Evolutionary conservation across 2,329 filamentous ascomycete species (phyloP).

Genomic region (Lachnellula occidentalis): DNA sequence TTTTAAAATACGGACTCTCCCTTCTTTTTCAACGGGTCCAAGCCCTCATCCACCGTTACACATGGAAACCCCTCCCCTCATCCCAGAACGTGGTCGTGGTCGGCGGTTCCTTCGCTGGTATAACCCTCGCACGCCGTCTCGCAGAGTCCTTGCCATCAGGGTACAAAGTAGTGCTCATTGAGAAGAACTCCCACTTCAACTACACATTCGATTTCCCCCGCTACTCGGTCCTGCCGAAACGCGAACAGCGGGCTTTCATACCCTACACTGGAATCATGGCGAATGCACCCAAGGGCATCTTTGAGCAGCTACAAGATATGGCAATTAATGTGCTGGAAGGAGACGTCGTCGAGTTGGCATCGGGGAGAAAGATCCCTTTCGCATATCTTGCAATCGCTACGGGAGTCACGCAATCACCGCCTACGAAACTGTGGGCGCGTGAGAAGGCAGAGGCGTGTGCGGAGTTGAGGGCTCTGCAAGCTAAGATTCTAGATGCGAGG

Average conservation of each 20-base stretch:
- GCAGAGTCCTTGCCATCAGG: conserved; percentile 37
- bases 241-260: conserved; percentile 45
- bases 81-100: conserved; percentile 36
- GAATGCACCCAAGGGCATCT: conserved; percentile 30
- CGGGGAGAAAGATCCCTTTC: conserved; percentile 34
- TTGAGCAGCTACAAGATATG: conserved; percentile 28
- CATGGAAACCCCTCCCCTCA: conserved; percentile 8
- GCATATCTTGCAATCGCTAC: conserved; percentile 41
- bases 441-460: conserved; percentile 28
- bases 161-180: conserved; percentile 42
- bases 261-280: conserved; percentile 36
- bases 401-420: conserved; percentile 31
- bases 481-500: conserved; percentile 23
- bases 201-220: conserved; percentile 45
- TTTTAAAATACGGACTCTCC: conserved; percentile 2
- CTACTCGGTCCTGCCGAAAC: conserved; percentile 38
- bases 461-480: conserved; percentile 32
- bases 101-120: conserved; percentile 41
- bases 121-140: conserved; percentile 32
- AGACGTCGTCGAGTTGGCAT: conserved; percentile 32
- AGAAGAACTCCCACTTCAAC: conserved; percentile 48
- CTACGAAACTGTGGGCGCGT: conserved; percentile 29
- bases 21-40: conserved; percentile 8
- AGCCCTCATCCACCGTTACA: conserved; percentile 12
- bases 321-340: conserved; percentile 29